Evolutionary conservation across 2,329 filamentous ascomycete genomes (phyloP), one percentile per base, ranked within the genome.

Genomic region (Trichoderma gracile): DNA sequence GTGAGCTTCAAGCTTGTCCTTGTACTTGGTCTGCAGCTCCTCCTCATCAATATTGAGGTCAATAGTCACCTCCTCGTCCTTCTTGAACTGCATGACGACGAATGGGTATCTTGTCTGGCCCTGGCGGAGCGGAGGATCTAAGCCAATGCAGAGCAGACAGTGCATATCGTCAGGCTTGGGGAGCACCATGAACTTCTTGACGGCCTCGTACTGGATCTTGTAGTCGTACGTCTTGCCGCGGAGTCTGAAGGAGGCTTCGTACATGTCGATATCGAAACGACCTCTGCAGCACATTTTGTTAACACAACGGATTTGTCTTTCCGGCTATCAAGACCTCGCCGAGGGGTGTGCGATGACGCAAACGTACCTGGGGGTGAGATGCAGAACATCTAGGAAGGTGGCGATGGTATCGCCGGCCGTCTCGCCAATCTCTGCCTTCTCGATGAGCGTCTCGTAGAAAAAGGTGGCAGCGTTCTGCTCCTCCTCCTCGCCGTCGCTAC

Each of bases 191-290:
- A 98, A 98, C 77, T 98, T 98, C 83, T 99, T 99, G 80, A 98
- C 93, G 56, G 89, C 88, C 65, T 97, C 92, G 79, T 97, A 99
- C 77, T 97, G 93, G 69, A 99, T 98, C 85, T 99, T 99, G 87
- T 99, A 99, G 81, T 99, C 96, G 82, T 99, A 99, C 25, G 95
- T 99, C 81, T 99, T 99, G 73, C 95, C 95, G 69, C 95, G 94
- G 67, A 99, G 85, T 68, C 95, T 90, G 85, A 99, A 98, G 2
- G 95, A 98, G 17, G 88, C 89, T 78, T 98, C 95, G 84, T 99
- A 99, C 90, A 99, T 97, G 78, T 99, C 95, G 80, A 99, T 97
- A 77, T 98, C 95, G 84, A 99, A 99, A 70, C 95, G 94, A 77
- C 95, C 96, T 90, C 95, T 93, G 78, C 33, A 38, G 10, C 67